A percentile compares a stretch with the other conserved stretches of the same genome.
Evolutionary conservation across 176 grass and related monocot genomes (phyloP).

Genomic region (Oropetium thomaeum): DNA sequence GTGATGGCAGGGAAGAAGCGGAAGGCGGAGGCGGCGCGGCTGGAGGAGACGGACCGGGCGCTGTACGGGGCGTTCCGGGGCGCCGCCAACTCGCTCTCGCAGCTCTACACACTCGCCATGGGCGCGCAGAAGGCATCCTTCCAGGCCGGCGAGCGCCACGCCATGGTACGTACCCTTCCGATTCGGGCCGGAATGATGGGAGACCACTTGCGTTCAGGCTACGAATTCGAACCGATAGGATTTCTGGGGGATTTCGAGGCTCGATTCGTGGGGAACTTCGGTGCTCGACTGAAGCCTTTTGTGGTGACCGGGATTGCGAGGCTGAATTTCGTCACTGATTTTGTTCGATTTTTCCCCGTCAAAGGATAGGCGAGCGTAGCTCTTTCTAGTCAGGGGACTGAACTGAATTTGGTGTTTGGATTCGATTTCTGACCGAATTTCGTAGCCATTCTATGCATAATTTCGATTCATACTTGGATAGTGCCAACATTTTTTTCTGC

Average conservation of each 20-base stretch:
- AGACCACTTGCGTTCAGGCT: neutral
- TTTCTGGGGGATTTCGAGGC: neutral
- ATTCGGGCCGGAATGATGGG: neutral
- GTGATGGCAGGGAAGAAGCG: slow-evolving; percentile 59
- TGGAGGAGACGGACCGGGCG: slow-evolving; percentile 76
- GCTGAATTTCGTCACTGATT: neutral
- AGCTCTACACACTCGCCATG: slow-evolving; percentile 71
- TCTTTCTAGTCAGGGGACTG: neutral
- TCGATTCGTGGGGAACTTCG: neutral
- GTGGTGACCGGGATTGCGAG: neutral
- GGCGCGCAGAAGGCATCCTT: slow-evolving; percentile 65
- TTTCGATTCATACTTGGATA: neutral
- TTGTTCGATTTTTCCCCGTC: neutral
- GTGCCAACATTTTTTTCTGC: neutral
- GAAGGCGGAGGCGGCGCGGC: slow-evolving; percentile 63
- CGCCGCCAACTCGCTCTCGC: slow-evolving; percentile 69
- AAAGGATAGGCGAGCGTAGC: neutral
- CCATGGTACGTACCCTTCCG: slow-evolving; percentile 45
- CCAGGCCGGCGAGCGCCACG: slow-evolving; percentile 68
- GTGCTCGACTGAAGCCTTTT: neutral
- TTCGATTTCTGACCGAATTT: neutral
- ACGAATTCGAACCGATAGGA: neutral
- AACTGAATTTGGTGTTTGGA: neutral
- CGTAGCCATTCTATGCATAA: neutral
- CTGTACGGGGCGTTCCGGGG: slow-evolving; percentile 61